Base-by-base conservation (phyloP, 129 eudicot species). In the Smallanthus sonchifolius region DNA sequence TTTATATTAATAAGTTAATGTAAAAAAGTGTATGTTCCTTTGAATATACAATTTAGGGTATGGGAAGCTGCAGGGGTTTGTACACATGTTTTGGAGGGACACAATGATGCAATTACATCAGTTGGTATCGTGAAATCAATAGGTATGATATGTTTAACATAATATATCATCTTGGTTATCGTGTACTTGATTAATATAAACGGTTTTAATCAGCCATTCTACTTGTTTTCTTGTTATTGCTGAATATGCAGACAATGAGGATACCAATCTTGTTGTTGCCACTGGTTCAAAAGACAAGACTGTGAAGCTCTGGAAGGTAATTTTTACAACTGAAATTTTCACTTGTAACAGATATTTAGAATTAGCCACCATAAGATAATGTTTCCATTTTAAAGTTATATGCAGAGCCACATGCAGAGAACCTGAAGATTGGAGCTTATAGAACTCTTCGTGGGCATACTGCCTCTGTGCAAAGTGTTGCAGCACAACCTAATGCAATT, bases 241-340 rank as follows among this genome's bases (percentile, higher is more conserved):
- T 57, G 51, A 54, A 30, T 73, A 20, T 65, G 73, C 69, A 81
- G 89, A 76, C 19, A 70, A 74, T 3, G 90, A 81, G 47, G 73
- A 37, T 36, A 45, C 52, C 14, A 83, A 83, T 81, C 65, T 68
- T 19, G 81, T 83, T 52, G 92, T 92, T 16, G 98, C 95, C 37
- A 87, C 98, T 65, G 90, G 88, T 55, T 92, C 98, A 55, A 92
- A 92, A 76, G 98, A 92, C 70, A 86, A 76, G 84, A 87, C 95
- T 45, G 56, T 89, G 51, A 90, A 84, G 74, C 79, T 93, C 80
- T 93, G 95, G 96, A 86, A 85, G 96, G 96, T 87, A 80, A 67
- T 16, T 67, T 49, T 64, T 57, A 43, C 1, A 45, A 45, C 51
- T 4, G 1, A 15, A 15, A 13, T 47, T 54, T 28, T 36, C 43